A percentile compares a stretch with the other conserved stretches of the same genome.
phyloP scores from a whole-genome alignment of 2,329 filamentous ascomycete genomes.

The Aspergillus sp. region DNA sequence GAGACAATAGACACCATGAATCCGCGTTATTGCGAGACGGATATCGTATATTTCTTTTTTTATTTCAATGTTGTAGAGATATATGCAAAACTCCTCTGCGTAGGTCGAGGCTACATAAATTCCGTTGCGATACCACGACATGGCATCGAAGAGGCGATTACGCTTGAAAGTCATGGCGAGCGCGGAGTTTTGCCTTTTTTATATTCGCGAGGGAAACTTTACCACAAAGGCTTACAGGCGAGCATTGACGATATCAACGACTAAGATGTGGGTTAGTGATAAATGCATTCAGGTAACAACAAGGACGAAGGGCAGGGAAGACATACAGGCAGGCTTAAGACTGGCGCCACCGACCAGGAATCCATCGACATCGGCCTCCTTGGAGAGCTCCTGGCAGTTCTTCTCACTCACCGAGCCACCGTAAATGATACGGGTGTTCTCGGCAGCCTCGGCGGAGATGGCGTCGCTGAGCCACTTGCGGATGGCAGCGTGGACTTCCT shows the following conservation, averaged over 20 bases:
- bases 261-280: slow-evolving; percentile 29
- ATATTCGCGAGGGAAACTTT: not conserved
- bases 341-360: slow-evolving; percentile 96
- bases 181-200: not conserved
- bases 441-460: slow-evolving; percentile 74
- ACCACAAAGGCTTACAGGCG: slow-evolving; percentile 42
- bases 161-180: not conserved
- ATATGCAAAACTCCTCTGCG: not conserved
- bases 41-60: not conserved
- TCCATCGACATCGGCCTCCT: slow-evolving; percentile 93
- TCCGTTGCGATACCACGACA: not conserved
- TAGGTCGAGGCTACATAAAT: not conserved
- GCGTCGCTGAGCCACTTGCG: slow-evolving; percentile 77
- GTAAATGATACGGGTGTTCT: slow-evolving; percentile 91
- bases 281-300: slow-evolving; percentile 5
- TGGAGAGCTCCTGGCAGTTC: slow-evolving; percentile 92
- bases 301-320: slow-evolving; percentile 13
- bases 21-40: not conserved
- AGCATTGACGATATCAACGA: slow-evolving; percentile 70
- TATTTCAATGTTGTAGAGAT: not conserved
- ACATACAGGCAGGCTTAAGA: slow-evolving; percentile 90
- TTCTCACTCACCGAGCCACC: slow-evolving; percentile 96
- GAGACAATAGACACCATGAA: not conserved
- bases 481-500: slow-evolving; percentile 91
- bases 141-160: not conserved